phyloP scores from a whole-genome alignment of 202 grass and related monocot genomes.

The Dendrocalamus latiflorus region DNA sequence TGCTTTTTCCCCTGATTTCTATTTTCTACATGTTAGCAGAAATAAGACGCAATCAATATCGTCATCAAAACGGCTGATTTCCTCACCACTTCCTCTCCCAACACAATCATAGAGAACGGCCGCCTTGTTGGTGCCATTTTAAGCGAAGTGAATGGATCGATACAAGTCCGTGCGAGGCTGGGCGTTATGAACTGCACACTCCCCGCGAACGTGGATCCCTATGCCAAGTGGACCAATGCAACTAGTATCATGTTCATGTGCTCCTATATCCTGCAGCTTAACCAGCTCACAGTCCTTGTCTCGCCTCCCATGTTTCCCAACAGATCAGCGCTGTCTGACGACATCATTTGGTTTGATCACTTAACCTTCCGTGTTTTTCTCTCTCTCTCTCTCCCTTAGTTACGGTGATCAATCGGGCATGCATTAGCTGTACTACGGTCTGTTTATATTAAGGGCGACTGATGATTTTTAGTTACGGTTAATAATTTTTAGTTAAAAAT shows the following conservation, averaged over 20 bases:
- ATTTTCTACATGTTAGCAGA: neutral
- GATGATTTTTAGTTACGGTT: too few species aligned
- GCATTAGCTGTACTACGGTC: neutral
- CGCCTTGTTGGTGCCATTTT: neutral
- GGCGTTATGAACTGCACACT: neutral
- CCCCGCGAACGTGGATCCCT: neutral
- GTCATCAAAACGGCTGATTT: neutral
- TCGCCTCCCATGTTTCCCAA: neutral
- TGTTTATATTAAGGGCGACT: too few species aligned
- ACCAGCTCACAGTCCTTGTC: neutral
- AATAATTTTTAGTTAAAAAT: too few species aligned
- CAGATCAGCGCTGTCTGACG: neutral
- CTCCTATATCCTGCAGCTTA: too few species aligned
- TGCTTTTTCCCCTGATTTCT: neutral
- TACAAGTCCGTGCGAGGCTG: neutral
- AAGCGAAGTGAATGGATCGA: neutral
- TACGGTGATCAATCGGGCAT: neutral
- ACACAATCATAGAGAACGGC: neutral
- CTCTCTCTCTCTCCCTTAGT: neutral
- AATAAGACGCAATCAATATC: neutral
- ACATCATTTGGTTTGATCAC: neutral
- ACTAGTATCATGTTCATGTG: neutral
- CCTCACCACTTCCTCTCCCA: neutral
- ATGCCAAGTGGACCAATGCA: neutral
- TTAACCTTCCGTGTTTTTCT: too few species aligned